Percentiles rank a stretch among this genome's conserved stretches.
Conservation (phyloP, 2,329 filamentous ascomycete species). For the Penicillium digitatum region DNA sequence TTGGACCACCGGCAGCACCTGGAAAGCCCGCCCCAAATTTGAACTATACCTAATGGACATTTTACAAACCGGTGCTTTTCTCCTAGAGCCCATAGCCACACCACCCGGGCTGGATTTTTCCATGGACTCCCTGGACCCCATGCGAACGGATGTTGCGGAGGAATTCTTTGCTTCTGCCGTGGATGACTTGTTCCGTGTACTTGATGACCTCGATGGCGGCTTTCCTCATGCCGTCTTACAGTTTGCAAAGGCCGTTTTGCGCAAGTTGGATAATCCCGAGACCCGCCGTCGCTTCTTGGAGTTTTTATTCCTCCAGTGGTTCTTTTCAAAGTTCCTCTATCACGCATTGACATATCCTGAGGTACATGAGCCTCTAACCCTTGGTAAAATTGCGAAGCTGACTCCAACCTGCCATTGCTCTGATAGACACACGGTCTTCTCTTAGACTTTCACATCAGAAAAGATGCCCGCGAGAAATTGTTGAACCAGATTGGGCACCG, state of each 20-base stretch:
- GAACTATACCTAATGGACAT: conserved; percentile 95
- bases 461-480: conserved; percentile 77
- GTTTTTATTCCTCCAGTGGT: conserved; percentile 85
- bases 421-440: conserved; percentile 59
- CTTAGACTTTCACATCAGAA: conserved; percentile 86
- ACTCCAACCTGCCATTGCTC: conserved; percentile 31
- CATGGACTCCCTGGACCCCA: conserved; percentile 61
- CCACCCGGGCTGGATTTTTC: conserved; percentile 68
- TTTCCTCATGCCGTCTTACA: conserved; percentile 82
- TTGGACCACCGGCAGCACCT: conserved; percentile 81
- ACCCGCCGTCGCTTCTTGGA: conserved; percentile 70
- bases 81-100: conserved; percentile 80
- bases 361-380: conserved; percentile 49
- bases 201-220: conserved; percentile 81
- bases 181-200: conserved; percentile 73
- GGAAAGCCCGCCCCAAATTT: conserved; percentile 84
- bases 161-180: conserved; percentile 85
- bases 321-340: conserved; percentile 82
- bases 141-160: conserved; percentile 77
- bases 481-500: conserved; percentile 71
- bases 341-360: conserved; percentile 86
- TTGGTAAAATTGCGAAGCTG: not conserved
- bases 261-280: conserved; percentile 66
- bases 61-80: conserved; percentile 84
- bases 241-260: conserved; percentile 77